phyloP scores from a whole-genome alignment of 768 basidiomycete species.

The Lactifluus piperatus region DNA sequence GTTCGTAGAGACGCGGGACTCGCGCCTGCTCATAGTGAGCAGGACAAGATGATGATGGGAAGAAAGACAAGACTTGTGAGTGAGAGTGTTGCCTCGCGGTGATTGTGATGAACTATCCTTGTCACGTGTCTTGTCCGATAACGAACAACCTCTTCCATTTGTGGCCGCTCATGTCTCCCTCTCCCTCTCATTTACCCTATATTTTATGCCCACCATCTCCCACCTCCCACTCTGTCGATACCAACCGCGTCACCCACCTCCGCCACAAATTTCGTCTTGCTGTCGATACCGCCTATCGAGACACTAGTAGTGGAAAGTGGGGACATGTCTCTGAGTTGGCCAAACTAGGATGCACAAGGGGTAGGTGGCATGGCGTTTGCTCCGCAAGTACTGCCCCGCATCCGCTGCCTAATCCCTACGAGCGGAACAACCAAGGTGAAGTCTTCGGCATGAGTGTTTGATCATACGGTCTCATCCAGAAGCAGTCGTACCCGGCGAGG shows the following conservation, averaged over 20 bases:
- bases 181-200: conserved; percentile 5
- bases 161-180: too few relatives aligned
- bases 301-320: conserved; percentile 15
- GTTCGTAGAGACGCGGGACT: conserved; percentile 42
- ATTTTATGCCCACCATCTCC: conserved; percentile 6
- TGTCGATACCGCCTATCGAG: conserved; percentile 3
- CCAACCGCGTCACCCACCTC: background rate
- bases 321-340: conserved; percentile 15
- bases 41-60: conserved; percentile 12
- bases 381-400: conserved; percentile 5
- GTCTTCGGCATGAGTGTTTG: background rate
- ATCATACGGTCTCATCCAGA: background rate
- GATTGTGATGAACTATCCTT: too few relatives aligned
- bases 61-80: background rate
- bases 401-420: background rate
- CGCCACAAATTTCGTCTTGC: conserved; percentile 13
- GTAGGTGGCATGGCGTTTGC: conserved; percentile 14
- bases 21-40: conserved; percentile 32
- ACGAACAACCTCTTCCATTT: too few relatives aligned
- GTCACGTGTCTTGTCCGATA: too few relatives aligned
- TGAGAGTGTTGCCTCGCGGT: conserved; percentile 6
- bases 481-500: background rate
- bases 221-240: conserved; percentile 2
- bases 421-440: conserved; percentile 7
- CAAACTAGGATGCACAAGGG: conserved; percentile 13